Percentiles rank a stretch among this genome's conserved stretches.
Evolutionary conservation across 176 grass and related monocot genomes (phyloP).

Genomic region (Oryza glaberrima): DNA sequence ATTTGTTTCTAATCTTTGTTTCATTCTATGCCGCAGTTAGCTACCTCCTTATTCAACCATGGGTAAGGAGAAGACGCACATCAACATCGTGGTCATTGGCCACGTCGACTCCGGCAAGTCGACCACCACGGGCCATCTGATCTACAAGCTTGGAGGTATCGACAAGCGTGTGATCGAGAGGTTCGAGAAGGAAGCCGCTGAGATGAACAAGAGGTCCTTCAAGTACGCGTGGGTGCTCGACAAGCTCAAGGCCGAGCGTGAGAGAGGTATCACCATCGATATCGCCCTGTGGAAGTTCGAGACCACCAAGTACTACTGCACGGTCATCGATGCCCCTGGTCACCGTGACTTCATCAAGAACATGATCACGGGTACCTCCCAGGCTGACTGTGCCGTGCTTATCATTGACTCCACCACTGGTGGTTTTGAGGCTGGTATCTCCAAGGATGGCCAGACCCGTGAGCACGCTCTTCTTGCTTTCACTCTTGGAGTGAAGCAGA

Average conservation of each 20-base stretch:
- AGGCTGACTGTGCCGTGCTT: neutral
- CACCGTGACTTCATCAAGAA: neutral
- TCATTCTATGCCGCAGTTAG: neutral
- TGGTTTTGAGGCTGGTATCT: neutral
- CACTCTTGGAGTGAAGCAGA: neutral
- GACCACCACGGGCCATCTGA: neutral
- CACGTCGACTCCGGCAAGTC: neutral
- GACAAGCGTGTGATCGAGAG: constrained; percentile 7
- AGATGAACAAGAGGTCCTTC: constrained; percentile 1
- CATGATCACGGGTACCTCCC: neutral
- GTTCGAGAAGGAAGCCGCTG: neutral
- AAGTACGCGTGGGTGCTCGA: neutral
- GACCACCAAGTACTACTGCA: constrained; percentile 3
- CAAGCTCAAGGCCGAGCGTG: neutral
- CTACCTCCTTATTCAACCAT: neutral
- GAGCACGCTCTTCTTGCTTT: neutral
- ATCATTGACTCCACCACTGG: neutral
- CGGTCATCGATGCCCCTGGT: neutral
- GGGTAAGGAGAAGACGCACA: constrained; percentile 2
- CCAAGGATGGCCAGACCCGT: neutral
- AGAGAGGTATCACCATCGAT: neutral
- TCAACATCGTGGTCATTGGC: neutral
- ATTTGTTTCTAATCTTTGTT: neutral
- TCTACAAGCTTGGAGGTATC: neutral
- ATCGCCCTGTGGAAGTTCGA: neutral